phyloP scores from a whole-genome alignment of 768 basidiomycete genomes.

The Boletus subparvulus region DNA sequence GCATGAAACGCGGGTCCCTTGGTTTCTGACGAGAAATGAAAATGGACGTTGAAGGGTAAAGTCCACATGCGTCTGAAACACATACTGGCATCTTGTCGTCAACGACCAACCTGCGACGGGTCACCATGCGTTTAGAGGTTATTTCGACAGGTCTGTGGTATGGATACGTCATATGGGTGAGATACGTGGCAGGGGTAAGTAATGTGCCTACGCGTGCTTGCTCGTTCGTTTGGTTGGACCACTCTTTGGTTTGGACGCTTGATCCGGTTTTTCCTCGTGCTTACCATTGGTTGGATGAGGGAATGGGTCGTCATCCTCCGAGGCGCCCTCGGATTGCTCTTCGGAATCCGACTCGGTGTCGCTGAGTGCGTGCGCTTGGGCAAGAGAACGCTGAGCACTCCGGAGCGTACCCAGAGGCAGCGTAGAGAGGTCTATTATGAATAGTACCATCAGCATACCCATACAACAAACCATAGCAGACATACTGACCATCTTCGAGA shows the following conservation, averaged over 20 bases:
- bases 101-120: slow-evolving; percentile 66
- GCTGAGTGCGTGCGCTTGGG: slow-evolving; percentile 39
- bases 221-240: slow-evolving; percentile 59
- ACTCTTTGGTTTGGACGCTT: slow-evolving; percentile 42
- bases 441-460: slow-evolving; percentile 4
- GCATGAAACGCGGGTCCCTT: slow-evolving; percentile 86
- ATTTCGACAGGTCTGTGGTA: slow-evolving; percentile 69
- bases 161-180: not conserved
- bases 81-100: slow-evolving; percentile 66
- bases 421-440: slow-evolving; percentile 49
- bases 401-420: slow-evolving; percentile 65
- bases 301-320: slow-evolving; percentile 14
- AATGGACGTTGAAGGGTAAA: not conserved
- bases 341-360: slow-evolving; percentile 39
- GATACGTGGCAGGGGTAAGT: not conserved
- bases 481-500: slow-evolving; percentile 27
- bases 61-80: not conserved
- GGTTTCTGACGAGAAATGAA: slow-evolving; percentile 49
- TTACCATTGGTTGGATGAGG: slow-evolving; percentile 21
- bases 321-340: slow-evolving; percentile 17
- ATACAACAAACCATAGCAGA: not conserved
- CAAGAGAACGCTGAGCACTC: slow-evolving; percentile 59
- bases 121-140: slow-evolving; percentile 82
- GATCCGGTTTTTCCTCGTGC: slow-evolving; percentile 40
- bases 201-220: slow-evolving; percentile 80